Percentiles rank a stretch among this genome's conserved stretches.
Evolutionary conservation across 768 basidiomycete genomes (phyloP).

Genomic region (Mycena maculata): DNA sequence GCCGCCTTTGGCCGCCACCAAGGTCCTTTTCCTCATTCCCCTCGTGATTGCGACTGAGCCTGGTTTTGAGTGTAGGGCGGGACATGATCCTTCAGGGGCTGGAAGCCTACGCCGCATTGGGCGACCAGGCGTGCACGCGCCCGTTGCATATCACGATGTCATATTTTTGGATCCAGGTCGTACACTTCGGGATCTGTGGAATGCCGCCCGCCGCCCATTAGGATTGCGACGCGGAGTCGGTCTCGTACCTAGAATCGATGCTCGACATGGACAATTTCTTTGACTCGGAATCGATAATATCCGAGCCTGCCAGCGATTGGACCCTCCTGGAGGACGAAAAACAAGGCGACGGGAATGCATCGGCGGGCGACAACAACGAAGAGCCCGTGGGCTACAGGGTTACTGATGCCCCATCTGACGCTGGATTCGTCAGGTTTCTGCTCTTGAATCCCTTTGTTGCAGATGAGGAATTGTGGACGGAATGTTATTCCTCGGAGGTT

Average conservation of each 20-base stretch:
- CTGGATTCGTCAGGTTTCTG: constrained; percentile 24
- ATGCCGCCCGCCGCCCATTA: constrained; percentile 35
- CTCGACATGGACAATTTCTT: constrained; percentile 11
- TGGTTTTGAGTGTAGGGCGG: constrained; percentile 43
- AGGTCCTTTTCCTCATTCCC: constrained; percentile 41
- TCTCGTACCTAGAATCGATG: constrained; percentile 17
- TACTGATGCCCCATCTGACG: neutral
- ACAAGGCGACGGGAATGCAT: neutral
- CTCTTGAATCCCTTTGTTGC: constrained; percentile 10
- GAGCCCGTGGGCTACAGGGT: neutral
- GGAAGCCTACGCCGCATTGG: constrained; percentile 51
- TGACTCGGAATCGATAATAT: constrained; percentile 4
- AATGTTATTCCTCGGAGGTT: constrained; percentile 57
- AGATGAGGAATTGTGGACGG: constrained; percentile 52
- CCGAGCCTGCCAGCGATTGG: constrained; percentile 2
- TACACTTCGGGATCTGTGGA: constrained; percentile 58
- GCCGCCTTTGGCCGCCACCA: constrained; percentile 54
- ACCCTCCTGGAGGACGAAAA: constrained; percentile 4
- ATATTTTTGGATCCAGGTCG: constrained; percentile 63
- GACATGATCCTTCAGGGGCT: constrained; percentile 58
- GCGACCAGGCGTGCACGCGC: constrained; percentile 49
- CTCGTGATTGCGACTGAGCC: neutral
- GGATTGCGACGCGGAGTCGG: neutral
- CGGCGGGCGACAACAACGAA: neutral
- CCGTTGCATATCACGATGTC: constrained; percentile 61